Evolutionary conservation across 2,329 filamentous ascomycete genomes (phyloP).

Genomic region (Cladosporium velox): DNA sequence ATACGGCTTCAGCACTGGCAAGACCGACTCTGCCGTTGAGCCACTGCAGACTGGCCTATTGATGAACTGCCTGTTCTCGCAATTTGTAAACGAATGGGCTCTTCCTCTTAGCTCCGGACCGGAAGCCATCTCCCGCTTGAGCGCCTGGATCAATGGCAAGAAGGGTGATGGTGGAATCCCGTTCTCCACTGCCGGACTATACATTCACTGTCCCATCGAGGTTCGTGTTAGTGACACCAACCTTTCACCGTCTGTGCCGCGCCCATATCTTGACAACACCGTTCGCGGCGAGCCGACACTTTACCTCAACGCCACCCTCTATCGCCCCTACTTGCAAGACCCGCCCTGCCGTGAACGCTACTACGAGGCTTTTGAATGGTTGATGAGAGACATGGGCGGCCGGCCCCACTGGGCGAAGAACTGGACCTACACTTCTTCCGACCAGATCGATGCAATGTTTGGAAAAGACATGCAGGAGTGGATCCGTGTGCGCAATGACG

Average conservation of each 20-base stretch:
- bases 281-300: constrained; percentile 69
- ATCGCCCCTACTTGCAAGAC: constrained; percentile 76
- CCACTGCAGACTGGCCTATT: constrained; percentile 77
- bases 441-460: constrained; percentile 68
- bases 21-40: constrained; percentile 72
- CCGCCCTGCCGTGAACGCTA: constrained; percentile 76
- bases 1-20: constrained; percentile 80
- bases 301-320: constrained; percentile 88
- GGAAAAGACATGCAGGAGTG: constrained; percentile 67
- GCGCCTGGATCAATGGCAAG: constrained; percentile 81
- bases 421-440: constrained; percentile 62
- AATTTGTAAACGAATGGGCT: constrained; percentile 98
- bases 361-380: constrained; percentile 86
- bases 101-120: constrained; percentile 83
- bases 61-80: constrained; percentile 98
- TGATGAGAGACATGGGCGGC: constrained; percentile 83
- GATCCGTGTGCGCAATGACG: constrained; percentile 66
- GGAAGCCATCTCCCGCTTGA: constrained; percentile 79
- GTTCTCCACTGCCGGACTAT: constrained; percentile 75
- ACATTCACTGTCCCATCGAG: constrained; percentile 87
- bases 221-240: constrained; percentile 80
- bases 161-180: constrained; percentile 71
- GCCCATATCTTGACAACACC: constrained; percentile 74
- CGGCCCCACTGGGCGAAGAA: constrained; percentile 94
- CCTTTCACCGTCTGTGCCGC: constrained; percentile 45